These are phyloP conservation scores for Diospyros lotus DNA, from an alignment of 148 eudicot species.

Conservation along the genomic window DNA sequence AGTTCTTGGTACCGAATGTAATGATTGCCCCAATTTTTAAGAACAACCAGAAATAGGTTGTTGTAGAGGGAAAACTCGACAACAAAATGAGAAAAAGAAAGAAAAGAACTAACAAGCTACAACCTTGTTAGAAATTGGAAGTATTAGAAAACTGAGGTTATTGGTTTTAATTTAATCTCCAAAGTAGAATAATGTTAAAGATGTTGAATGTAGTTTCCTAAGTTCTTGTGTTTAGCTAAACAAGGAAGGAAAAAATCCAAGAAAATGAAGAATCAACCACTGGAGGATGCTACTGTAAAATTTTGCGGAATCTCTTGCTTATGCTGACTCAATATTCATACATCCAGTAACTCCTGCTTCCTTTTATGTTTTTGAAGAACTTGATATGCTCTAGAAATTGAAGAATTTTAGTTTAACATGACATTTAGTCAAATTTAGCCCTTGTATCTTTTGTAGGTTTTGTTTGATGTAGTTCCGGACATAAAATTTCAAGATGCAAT, in stretches of 20 bases:
- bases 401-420: conserved; percentile 1
- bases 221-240: conserved; percentile 5
- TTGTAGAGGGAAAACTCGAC: background rate
- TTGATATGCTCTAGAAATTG: conserved; percentile 9
- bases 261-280: background rate
- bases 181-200: no score
- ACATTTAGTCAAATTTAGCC: background rate
- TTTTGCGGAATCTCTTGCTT: background rate
- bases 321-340: background rate
- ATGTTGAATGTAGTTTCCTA: background rate
- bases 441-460: conserved; percentile 47
- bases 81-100: background rate
- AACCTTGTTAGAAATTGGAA: background rate
- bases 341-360: background rate
- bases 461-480: conserved; percentile 90
- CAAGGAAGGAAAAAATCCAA: background rate
- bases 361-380: background rate
- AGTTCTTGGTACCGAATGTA: background rate
- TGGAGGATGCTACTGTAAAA: background rate
- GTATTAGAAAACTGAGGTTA: background rate
- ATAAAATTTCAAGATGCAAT: conserved; percentile 86
- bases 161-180: background rate
- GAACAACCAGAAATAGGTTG: background rate
- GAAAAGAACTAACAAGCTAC: background rate
- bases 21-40: background rate